A percentile compares a stretch with the other conserved stretches of the same genome.
Conservation (phyloP, 2,329 filamentous ascomycete species). For the Fusarium phyllophilum region DNA sequence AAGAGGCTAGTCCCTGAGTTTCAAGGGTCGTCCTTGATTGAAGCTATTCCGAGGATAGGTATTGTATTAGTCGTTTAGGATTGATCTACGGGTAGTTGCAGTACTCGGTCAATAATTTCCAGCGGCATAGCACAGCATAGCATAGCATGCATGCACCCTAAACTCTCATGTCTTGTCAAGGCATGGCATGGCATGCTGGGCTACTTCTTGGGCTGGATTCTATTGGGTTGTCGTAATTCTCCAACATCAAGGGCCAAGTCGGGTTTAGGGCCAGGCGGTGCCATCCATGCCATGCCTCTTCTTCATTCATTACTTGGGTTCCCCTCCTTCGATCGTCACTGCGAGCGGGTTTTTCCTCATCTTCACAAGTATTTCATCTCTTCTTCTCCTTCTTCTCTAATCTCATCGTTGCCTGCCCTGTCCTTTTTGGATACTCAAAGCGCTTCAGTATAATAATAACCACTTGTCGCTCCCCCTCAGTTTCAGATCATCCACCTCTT, state of each 20-base stretch:
- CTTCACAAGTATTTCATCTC: constrained; percentile 11
- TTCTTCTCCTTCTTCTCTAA: neutral
- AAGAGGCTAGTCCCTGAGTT: constrained; percentile 3
- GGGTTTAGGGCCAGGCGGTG: constrained; percentile 28
- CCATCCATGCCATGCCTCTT: constrained; percentile 10
- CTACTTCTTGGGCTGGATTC: neutral
- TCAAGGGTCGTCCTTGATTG: constrained; percentile 1
- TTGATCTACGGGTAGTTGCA: constrained; percentile 13
- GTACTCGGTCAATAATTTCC: neutral
- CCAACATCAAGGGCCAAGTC: constrained; percentile 17
- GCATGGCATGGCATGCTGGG: neutral
- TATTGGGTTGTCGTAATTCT: constrained; percentile 19
- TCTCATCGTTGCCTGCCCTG: neutral
- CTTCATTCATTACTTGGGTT: constrained; percentile 9
- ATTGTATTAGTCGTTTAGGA: neutral
- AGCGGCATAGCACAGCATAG: neutral
- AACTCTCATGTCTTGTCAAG: constrained; percentile 6
- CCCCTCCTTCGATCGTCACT: constrained; percentile 27
- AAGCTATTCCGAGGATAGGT: constrained; percentile 1
- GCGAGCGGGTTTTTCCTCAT: constrained; percentile 12
- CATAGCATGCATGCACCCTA: neutral
- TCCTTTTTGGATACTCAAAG: neutral
- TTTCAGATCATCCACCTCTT: neutral
- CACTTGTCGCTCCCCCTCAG: neutral
- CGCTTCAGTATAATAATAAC: constrained; percentile 1